Evolutionary conservation across 1,139 yeast species (phyloP).

Genomic region (Taphrina flavorubra): DNA sequence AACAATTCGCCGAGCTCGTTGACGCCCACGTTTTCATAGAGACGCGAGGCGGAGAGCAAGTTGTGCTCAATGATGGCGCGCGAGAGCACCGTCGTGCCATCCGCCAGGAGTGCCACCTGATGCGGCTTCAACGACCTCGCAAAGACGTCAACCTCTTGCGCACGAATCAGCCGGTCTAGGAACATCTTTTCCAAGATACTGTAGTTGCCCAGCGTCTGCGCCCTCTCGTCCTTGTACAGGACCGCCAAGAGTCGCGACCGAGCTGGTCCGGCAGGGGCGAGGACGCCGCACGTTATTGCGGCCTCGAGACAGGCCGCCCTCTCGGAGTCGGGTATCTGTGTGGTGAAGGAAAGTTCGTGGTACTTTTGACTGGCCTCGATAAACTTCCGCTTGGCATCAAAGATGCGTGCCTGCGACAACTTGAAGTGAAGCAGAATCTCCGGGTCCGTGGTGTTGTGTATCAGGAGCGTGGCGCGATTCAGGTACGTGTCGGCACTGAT

Average conservation of each 20-base stretch:
- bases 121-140: constrained; percentile 48
- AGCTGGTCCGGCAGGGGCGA: constrained; percentile 53
- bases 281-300: constrained; percentile 51
- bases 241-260: constrained; percentile 50
- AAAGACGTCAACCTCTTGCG: constrained; percentile 49
- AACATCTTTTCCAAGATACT: constrained; percentile 50
- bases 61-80: constrained; percentile 53
- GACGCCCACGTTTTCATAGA: constrained; percentile 51
- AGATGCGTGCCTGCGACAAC: constrained; percentile 51
- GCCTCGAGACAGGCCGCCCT: constrained; percentile 50
- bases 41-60: constrained; percentile 51
- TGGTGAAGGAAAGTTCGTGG: constrained; percentile 50
- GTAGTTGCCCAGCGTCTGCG: constrained; percentile 46
- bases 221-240: constrained; percentile 51
- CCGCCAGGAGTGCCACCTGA: constrained; percentile 49
- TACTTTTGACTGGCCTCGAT: constrained; percentile 52
- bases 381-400: constrained; percentile 51
- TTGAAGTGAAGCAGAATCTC: constrained; percentile 48
- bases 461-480: constrained; percentile 49
- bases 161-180: constrained; percentile 49
- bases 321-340: constrained; percentile 49
- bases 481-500: constrained; percentile 51
- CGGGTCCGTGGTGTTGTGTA: constrained; percentile 46
- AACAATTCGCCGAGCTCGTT: constrained; percentile 49
- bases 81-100: constrained; percentile 51